Percentiles rank a stretch among this genome's conserved stretches.
phyloP scores from a whole-genome alignment of 306 rosid species.

The Geum urbanum region DNA sequence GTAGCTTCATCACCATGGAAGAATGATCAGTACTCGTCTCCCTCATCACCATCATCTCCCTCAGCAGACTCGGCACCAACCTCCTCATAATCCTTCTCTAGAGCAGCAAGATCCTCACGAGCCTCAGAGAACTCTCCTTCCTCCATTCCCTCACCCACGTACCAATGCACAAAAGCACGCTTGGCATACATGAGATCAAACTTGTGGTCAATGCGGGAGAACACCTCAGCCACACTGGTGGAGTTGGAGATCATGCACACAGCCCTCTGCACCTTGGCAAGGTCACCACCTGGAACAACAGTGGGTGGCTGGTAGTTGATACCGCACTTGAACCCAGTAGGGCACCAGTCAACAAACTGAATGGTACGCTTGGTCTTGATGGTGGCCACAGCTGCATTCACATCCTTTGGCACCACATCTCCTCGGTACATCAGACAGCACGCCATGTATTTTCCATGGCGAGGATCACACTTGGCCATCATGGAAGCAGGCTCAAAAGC shows the following conservation, averaged over 20 bases:
- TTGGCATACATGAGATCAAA: slow-evolving; percentile 90
- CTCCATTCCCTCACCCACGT: slow-evolving; percentile 95
- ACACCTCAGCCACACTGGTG: slow-evolving; percentile 87
- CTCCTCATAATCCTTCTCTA: slow-evolving; percentile 90
- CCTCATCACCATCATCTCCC: slow-evolving; percentile 65
- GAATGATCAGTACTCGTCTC: slow-evolving; percentile 48
- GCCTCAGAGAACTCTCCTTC: slow-evolving; percentile 97
- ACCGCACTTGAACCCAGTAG: slow-evolving; percentile 88
- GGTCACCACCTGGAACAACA: slow-evolving; percentile 84
- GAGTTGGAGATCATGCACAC: slow-evolving; percentile 93
- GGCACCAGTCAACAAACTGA: slow-evolving; percentile 93
- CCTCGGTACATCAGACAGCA: slow-evolving; percentile 91
- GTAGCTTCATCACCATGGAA: not conserved
- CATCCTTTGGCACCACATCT: slow-evolving; percentile 87
- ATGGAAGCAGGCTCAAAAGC: slow-evolving; percentile 80
- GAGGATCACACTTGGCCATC: slow-evolving; percentile 93
- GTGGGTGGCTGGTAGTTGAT: slow-evolving; percentile 87
- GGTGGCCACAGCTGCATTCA: slow-evolving; percentile 80
- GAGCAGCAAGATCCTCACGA: slow-evolving; percentile 90
- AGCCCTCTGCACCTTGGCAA: slow-evolving; percentile 89
- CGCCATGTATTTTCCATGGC: slow-evolving; percentile 89
- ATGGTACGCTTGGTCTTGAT: slow-evolving; percentile 85
- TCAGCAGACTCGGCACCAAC: slow-evolving; percentile 84
- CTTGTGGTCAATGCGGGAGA: slow-evolving; percentile 77
- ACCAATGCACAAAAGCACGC: slow-evolving; percentile 96